Evolutionary conservation across 495 filamentous ascomycete species (phyloP), one percentile per base, ranked within the genome.

Genomic region (Penicillium coprophilum): DNA sequence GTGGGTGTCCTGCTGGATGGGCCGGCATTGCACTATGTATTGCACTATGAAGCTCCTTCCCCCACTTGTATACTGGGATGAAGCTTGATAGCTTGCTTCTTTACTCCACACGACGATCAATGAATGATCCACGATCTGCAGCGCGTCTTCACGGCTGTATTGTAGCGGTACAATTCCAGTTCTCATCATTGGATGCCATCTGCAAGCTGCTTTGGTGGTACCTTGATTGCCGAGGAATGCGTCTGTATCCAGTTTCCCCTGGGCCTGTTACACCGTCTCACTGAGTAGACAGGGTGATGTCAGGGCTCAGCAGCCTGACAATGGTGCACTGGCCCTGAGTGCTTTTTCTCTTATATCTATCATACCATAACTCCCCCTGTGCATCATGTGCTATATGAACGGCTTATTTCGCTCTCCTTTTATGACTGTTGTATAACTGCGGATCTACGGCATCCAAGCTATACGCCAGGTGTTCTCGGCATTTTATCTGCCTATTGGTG

Each of bases 171-270:
- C 20, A 27, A 34, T 45, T 55, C 28, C 9, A 36, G 38, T 12
- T 6, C 21, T 21, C 39, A 47, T 55, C 50, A 61, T 57, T 56
- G 46, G 54, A 44, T 34, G 30, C 45, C 34, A 20, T 46, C 31
- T 44, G 27, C 31, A 46, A 46, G 56, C 60, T 50, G 53, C 30
- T 23, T 12, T 36, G 36, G 39, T 49, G 13, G 53, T 54, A 32
- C 59, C 62, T 62, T 65, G 59, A 62, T 64, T 64, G 55, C 61
- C 57, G 44, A 56, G 62, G 65, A 68, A 68, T 68, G 63, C 59
- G 50, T 50, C 43, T 50, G 48, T 50, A 51, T 54, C 54, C 28
- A 55, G 46, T 39, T 17, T 46, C 38, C 52, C 43, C 43, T 57
- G 54, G 44, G 51, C 38, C 55, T 43, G 63, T 60, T 69, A 67